Evolutionary conservation across 106 monocot species (phyloP), one percentile per base, ranked within the genome.

Genomic region (Dendrobium huoshanense): DNA sequence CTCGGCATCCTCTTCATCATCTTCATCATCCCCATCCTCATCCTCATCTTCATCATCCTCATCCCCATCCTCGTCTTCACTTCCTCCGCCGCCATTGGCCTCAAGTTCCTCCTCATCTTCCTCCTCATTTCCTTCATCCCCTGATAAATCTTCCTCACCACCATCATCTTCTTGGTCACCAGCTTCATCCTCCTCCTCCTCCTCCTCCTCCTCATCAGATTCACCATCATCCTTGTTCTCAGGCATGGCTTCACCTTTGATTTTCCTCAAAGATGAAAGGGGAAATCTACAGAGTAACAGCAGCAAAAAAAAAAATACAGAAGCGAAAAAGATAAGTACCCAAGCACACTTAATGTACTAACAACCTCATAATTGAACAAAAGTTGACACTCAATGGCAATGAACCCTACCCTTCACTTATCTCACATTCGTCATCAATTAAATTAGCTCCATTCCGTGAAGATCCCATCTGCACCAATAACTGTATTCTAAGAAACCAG

Each of bases 171-270:
- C 76, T 11, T 76, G 49, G 1, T 51, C 76, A 7, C 76, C 76
- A 4, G 16, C 76, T 51, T 76, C 76, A 41, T 76, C 76, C 25
- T 76, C 76, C 11, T 76, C 76, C 43, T 74, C 74, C 0, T 76
- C 76, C n/a, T n/a, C n/a, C 19, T 76, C 76, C 11, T 76, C 76
- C 0, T 76, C 76, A 76, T 76, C 76, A 15, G 76, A 76, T 41
- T 76, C 76, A 10, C 76, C 76, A 13, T 47, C 76, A 76, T 76
- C 76, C 20, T 76, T 76, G 16, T 27, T 25, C 49, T 76, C 76
- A 0, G 76, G 76, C 40, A 76, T n/a, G 49, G 76, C 0, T 41
- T 76, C 76, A 49, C 18, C 27, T 9, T 49, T 49, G 13, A 25
- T 25, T 25, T 20, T 49, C 3, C 76, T 17, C 6, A 76, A 25